Conservation (phyloP, 805 yeast species). For the Metschnikowia baotianmanensis region DNA sequence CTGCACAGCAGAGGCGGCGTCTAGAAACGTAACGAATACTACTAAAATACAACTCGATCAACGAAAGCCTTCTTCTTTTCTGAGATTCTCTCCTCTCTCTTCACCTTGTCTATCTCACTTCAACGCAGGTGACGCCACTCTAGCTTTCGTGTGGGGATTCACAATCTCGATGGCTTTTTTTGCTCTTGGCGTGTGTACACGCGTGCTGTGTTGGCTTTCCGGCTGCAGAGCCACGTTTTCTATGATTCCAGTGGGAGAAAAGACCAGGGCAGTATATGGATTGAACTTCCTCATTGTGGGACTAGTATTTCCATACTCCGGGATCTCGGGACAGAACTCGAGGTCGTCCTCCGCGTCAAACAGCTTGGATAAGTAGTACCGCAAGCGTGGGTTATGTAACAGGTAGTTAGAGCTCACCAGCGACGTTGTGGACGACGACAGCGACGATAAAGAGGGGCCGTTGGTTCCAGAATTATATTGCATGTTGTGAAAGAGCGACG, state of each 20-base stretch:
- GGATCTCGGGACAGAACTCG: slow-evolving; percentile 63
- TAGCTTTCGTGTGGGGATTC: slow-evolving; percentile 58
- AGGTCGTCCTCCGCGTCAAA: slow-evolving; percentile 63
- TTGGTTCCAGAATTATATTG: slow-evolving; percentile 19
- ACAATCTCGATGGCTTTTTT: slow-evolving; percentile 61
- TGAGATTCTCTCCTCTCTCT: neutral
- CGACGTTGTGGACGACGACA: slow-evolving; percentile 14
- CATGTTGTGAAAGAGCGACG: slow-evolving; percentile 32
- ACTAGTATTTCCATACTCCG: slow-evolving; percentile 28
- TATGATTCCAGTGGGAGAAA: slow-evolving; percentile 44
- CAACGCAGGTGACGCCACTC: slow-evolving; percentile 50
- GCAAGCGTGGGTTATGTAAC: slow-evolving; percentile 48
- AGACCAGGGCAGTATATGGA: slow-evolving; percentile 64
- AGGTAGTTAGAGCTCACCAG: slow-evolving; percentile 28
- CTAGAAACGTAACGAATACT: slow-evolving; percentile 8
- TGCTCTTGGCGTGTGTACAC: slow-evolving; percentile 54
- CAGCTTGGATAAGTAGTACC: slow-evolving; percentile 57
- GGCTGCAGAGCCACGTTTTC: slow-evolving; percentile 3
- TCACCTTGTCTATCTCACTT: slow-evolving; percentile 5
- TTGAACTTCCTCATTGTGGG: slow-evolving; percentile 53
- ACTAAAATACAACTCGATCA: slow-evolving; percentile 13
- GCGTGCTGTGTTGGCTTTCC: slow-evolving; percentile 10
- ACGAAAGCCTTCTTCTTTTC: slow-evolving; percentile 1
- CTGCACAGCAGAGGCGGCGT: slow-evolving; percentile 14
- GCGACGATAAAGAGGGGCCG: slow-evolving; percentile 16